Conservation (phyloP, 2,329 filamentous ascomycete genomes). For the Penicillium psychrosexuale region DNA sequence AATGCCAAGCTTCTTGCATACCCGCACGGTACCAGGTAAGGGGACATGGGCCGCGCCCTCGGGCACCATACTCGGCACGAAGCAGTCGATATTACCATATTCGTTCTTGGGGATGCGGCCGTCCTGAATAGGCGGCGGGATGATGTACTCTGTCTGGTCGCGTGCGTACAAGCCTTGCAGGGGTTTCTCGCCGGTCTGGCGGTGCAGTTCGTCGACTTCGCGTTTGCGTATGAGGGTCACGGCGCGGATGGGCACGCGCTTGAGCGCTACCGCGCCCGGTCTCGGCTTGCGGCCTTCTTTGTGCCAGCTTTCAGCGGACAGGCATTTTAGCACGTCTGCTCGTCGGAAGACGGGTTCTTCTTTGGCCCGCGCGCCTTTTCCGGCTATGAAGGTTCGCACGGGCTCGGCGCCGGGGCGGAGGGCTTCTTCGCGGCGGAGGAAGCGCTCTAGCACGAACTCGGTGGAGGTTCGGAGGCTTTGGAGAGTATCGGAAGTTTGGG, state of each 20-base stretch:
- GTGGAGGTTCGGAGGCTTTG: slow-evolving; percentile 84
- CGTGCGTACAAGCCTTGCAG: slow-evolving; percentile 80
- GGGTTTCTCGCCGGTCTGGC: slow-evolving; percentile 74
- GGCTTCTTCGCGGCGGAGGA: slow-evolving; percentile 89
- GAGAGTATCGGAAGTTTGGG: slow-evolving; percentile 75
- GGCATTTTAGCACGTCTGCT: slow-evolving; percentile 76
- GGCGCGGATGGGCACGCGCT: slow-evolving; percentile 83
- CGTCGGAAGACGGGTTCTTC: slow-evolving; percentile 79
- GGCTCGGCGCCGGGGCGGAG: slow-evolving; percentile 65
- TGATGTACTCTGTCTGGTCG: slow-evolving; percentile 93
- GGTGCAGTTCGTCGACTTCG: slow-evolving; percentile 82
- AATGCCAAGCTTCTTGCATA: slow-evolving; percentile 80
- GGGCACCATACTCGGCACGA: slow-evolving; percentile 90
- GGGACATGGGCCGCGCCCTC: slow-evolving; percentile 80
- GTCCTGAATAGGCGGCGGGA: slow-evolving; percentile 78
- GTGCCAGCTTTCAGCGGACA: slow-evolving; percentile 95
- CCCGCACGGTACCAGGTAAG: slow-evolving; percentile 68
- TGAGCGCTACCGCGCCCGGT: slow-evolving; percentile 69
- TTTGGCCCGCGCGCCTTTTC: slow-evolving; percentile 69
- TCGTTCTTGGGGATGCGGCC: slow-evolving; percentile 89
- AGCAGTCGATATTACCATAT: slow-evolving; percentile 95
- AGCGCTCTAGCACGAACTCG: slow-evolving; percentile 80
- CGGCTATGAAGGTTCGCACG: slow-evolving; percentile 70
- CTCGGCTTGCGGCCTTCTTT: slow-evolving; percentile 83
- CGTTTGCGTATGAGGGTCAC: slow-evolving; percentile 83